A percentile compares a stretch with the other conserved stretches of the same genome.
Evolutionary conservation across 108 stramenopile species (phyloP).

Genomic region (Fragilaria radians): DNA sequence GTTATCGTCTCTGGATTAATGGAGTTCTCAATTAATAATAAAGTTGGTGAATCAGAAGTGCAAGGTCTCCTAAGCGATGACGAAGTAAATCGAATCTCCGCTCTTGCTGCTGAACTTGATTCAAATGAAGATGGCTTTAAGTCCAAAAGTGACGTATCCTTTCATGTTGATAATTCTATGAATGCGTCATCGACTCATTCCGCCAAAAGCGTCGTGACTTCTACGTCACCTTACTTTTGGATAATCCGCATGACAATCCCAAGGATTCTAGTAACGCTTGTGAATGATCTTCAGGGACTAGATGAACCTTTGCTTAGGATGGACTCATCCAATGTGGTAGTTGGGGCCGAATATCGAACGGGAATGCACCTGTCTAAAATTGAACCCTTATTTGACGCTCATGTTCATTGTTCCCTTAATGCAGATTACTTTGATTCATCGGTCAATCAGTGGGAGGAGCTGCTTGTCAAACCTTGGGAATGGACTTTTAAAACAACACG

Average conservation of each 20-base stretch:
- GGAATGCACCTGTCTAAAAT: not conserved
- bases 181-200: not conserved
- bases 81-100: conserved; percentile 45
- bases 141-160: conserved; percentile 4
- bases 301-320: conserved; percentile 79
- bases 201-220: not conserved
- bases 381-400: conserved; percentile 24
- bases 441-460: conserved; percentile 48
- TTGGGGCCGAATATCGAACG: conserved; percentile 15
- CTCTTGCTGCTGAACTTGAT: conserved; percentile 52
- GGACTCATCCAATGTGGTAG: conserved; percentile 47
- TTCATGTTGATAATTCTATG: not conserved
- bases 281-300: conserved; percentile 81
- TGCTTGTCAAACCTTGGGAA: conserved; percentile 70
- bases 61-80: conserved; percentile 22
- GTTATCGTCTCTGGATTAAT: conserved; percentile 53
- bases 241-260: conserved; percentile 58
- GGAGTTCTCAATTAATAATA: conserved; percentile 39
- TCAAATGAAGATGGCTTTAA: not conserved
- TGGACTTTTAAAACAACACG: conserved; percentile 49
- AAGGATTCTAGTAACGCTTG: conserved; percentile 48
- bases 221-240: not conserved
- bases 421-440: conserved; percentile 79
- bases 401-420: conserved; percentile 36
- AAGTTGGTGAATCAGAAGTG: too few species aligned